A percentile compares a stretch with the other conserved stretches of the same genome.
Conservation (phyloP, 2,329 filamentous ascomycete genomes). For the Pseudocercospora ulei region DNA sequence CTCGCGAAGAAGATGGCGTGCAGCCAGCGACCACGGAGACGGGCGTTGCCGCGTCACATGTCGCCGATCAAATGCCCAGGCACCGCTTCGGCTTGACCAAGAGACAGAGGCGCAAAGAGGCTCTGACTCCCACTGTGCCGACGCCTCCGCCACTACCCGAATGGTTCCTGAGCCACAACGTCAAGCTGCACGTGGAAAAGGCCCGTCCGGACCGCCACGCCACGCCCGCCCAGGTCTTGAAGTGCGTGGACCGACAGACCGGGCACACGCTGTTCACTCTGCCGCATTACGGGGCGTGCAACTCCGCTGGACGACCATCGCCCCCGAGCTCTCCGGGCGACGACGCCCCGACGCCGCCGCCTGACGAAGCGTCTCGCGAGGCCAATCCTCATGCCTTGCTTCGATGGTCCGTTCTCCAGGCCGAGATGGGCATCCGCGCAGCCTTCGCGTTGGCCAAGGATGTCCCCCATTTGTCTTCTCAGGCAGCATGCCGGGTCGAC, state of each 20-base stretch:
- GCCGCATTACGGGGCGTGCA: slow-evolving; percentile 24
- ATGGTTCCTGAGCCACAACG: slow-evolving; percentile 35
- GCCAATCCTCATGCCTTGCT: slow-evolving; percentile 19
- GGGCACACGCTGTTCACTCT: slow-evolving; percentile 31
- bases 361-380: slow-evolving; percentile 13
- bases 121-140: slow-evolving; percentile 20
- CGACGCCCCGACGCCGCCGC: slow-evolving; percentile 5
- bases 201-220: slow-evolving; percentile 14
- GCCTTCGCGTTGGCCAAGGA: slow-evolving; percentile 20
- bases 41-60: slow-evolving; percentile 3
- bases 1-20: slow-evolving; percentile 14
- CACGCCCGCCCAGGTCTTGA: slow-evolving; percentile 21
- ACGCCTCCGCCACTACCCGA: slow-evolving; percentile 33
- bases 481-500: slow-evolving; percentile 28
- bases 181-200: slow-evolving; percentile 25
- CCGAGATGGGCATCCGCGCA: slow-evolving; percentile 26
- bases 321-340: slow-evolving; percentile 2
- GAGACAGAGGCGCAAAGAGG: slow-evolving; percentile 18
- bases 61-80: slow-evolving; percentile 15
- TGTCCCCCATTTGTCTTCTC: slow-evolving; percentile 16
- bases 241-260: slow-evolving; percentile 29
- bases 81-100: slow-evolving; percentile 19
- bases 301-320: no score
- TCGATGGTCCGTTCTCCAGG: slow-evolving; percentile 26
- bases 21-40: slow-evolving; percentile 11